Base-by-base conservation (phyloP, 345 rosid species). In the Eucalyptus tenuipes region DNA sequence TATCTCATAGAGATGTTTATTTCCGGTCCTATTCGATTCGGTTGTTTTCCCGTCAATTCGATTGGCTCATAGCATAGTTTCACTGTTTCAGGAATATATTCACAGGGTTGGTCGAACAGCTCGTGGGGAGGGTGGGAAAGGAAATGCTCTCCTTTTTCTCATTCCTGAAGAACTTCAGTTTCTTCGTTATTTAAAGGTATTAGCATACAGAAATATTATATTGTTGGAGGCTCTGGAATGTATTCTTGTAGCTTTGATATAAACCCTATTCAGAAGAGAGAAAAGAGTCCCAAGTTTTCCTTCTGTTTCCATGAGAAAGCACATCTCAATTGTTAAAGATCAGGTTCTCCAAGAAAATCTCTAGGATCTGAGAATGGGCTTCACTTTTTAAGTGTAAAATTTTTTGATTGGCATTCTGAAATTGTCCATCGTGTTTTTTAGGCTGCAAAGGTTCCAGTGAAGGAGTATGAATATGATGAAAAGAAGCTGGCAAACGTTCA, bases 21-120 rank as follows among this genome's bases (percentile, higher is more conserved):
- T 33, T 61, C 80, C 25, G 14, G 52, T 18, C 17, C 6, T 29
- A 66, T 45, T 84, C 44, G 24, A 52, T n/a, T 27, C 18, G 27
- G 85, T 93, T 47, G 80, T 88, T 48, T 52, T 27, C 49, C 37
- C 25, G 18, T 44, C 87, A 50, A 80, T 79, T 55, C 84, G 90
- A 24, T 49, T 90, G 84, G 85, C 45, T 75, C 6, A 75, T 37
- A 20, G 27, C 45, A 37, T 40, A 75, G 27, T 75, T 71, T 75
- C 82, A 27, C 47, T 37, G 47, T 88, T 93, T 88, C 93, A 98
- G 99, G 99, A 97, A 90, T 98, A 98, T 90, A 95, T 98, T 89
- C 99, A 98, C 88, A 94, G 99, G 92, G 99, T 98, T 90, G 99
- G 99, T 90, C 97, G 99, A 90, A 98, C 99, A 87, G 99, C 99